Conservation (phyloP, 768 basidiomycete species). For the Tulasnella sp. region DNA sequence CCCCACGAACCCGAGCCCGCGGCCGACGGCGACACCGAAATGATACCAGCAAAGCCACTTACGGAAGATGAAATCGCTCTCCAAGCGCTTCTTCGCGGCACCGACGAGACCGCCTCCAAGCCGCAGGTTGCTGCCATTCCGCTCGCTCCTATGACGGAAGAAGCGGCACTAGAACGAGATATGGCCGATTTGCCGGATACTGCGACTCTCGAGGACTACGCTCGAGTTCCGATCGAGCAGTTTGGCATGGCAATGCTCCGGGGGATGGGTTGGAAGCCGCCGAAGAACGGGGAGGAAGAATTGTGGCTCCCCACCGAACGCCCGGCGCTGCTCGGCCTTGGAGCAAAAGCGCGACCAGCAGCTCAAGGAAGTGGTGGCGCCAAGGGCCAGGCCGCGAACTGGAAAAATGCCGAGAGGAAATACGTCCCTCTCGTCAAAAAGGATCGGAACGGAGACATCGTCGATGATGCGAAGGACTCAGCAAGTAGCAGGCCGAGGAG, state of each 20-base stretch:
- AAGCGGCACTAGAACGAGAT: conserved; percentile 81
- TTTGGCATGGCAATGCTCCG: conserved; percentile 91
- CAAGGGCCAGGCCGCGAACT: conserved; percentile 38
- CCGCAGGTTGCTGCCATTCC: conserved; percentile 61
- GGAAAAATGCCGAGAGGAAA: conserved; percentile 53
- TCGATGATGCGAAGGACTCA: background rate
- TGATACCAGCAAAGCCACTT: conserved; percentile 48
- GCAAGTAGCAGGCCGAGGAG: conserved; percentile 20
- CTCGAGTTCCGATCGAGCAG: conserved; percentile 82
- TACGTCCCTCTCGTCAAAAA: conserved; percentile 80
- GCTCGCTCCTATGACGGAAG: conserved; percentile 58
- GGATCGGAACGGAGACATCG: conserved; percentile 43
- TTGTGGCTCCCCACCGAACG: conserved; percentile 79
- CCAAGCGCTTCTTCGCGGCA: conserved; percentile 40
- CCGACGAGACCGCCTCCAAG: conserved; percentile 32
- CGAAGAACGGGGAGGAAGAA: conserved; percentile 58
- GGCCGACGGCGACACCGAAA: conserved; percentile 33
- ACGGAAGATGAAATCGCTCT: conserved; percentile 40
- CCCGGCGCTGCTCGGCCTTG: conserved; percentile 85
- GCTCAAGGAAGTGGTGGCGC: conserved; percentile 43
- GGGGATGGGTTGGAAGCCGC: conserved; percentile 96
- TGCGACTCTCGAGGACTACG: conserved; percentile 80
- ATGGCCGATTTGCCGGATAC: conserved; percentile 70
- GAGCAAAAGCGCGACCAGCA: conserved; percentile 79
- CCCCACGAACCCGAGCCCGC: conserved; percentile 31